phyloP scores from a whole-genome alignment of 495 filamentous ascomycete species.

The Aspergillus sparsus region DNA sequence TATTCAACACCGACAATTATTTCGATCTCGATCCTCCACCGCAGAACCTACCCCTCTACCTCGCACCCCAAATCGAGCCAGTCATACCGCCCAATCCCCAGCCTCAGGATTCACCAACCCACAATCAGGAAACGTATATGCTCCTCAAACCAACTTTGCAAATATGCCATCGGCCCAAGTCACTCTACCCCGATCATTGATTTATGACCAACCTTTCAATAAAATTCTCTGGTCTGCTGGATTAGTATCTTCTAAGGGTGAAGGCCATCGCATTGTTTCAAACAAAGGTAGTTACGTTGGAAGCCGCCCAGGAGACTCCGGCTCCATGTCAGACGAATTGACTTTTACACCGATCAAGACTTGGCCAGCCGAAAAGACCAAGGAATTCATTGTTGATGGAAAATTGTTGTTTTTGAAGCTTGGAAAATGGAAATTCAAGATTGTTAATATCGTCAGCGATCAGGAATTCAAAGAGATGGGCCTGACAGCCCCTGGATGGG shows the following conservation, averaged over 20 bases:
- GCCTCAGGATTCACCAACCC: conserved; percentile 33
- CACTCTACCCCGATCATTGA: conserved; percentile 64
- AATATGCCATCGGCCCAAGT: conserved; percentile 55
- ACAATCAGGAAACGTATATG: conserved; percentile 44
- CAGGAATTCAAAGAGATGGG: conserved; percentile 58
- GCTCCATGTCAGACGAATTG: conserved; percentile 59
- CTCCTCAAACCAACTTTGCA: conserved; percentile 46
- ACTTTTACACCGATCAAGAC: conserved; percentile 61
- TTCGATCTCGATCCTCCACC: conserved; percentile 44
- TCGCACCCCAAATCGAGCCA: conserved; percentile 27
- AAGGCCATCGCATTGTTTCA: conserved; percentile 64
- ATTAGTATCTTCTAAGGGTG: conserved; percentile 61
- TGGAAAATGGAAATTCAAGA: conserved; percentile 78
- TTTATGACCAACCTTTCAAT: conserved; percentile 60
- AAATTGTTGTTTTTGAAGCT: conserved; percentile 66
- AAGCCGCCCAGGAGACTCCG: conserved; percentile 53
- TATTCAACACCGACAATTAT: conserved; percentile 60
- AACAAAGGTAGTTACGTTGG: conserved; percentile 67
- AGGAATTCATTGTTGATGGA: conserved; percentile 63
- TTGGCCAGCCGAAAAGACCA: conserved; percentile 58
- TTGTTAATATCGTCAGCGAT: conserved; percentile 72
- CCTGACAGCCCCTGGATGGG: conserved; percentile 48
- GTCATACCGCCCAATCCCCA: conserved; percentile 26
- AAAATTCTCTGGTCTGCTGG: conserved; percentile 68
- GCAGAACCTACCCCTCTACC: conserved; percentile 43